Conservation (phyloP, 2,329 filamentous ascomycete species). For the Penicillium janthinellum region DNA sequence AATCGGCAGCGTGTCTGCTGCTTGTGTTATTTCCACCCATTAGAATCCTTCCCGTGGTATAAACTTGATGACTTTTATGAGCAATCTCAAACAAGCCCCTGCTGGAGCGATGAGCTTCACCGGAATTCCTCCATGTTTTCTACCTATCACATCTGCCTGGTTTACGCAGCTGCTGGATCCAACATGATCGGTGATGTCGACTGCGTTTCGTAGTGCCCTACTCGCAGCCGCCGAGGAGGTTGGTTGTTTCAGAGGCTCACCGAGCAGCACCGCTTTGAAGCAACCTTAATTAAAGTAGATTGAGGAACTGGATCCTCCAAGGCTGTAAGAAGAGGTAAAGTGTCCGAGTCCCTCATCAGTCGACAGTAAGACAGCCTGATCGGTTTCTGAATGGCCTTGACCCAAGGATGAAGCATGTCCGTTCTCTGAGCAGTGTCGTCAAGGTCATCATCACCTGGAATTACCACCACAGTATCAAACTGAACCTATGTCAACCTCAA, state of each 20-base stretch:
- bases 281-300: conserved; percentile 6
- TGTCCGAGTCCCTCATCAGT: neutral
- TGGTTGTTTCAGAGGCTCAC: conserved; percentile 5
- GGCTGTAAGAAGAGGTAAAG: conserved; percentile 9
- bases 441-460: neutral
- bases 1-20: neutral
- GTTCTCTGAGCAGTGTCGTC: neutral
- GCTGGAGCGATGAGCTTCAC: neutral
- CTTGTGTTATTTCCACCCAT: neutral
- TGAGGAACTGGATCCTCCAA: neutral
- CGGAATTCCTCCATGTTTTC: neutral
- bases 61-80: neutral
- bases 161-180: neutral
- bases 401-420: no score
- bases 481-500: neutral
- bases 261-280: conserved; percentile 1
- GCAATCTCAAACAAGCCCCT: neutral
- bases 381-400: neutral
- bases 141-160: neutral
- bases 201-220: neutral
- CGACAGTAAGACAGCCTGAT: neutral
- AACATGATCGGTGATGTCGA: neutral
- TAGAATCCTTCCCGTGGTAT: neutral
- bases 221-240: neutral
- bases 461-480: neutral